phyloP scores from a whole-genome alignment of 2,329 filamentous ascomycete species.

The Dothideomycetes sp. region DNA sequence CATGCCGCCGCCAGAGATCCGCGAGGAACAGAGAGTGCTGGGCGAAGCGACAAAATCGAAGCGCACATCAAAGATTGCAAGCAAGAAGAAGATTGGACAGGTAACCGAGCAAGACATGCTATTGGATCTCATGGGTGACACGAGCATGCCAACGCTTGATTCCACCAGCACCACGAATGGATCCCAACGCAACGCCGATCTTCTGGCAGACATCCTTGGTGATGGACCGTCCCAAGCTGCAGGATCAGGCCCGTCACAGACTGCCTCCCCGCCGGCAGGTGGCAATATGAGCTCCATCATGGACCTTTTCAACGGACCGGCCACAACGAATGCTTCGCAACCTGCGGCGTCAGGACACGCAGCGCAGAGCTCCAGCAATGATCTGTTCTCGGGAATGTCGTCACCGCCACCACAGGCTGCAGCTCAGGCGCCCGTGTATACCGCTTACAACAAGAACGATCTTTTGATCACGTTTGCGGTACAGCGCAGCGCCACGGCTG shows the following conservation, averaged over 20 bases:
- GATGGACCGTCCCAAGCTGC: constrained; percentile 42
- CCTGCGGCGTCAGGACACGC: constrained; percentile 27
- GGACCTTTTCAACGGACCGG: constrained; percentile 63
- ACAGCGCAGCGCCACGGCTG: constrained; percentile 68
- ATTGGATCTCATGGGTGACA: constrained; percentile 73
- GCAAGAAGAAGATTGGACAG: constrained; percentile 66
- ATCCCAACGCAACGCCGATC: constrained; percentile 64
- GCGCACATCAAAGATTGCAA: constrained; percentile 43
- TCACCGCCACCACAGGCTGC: constrained; percentile 34
- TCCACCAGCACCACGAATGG: constrained; percentile 45
- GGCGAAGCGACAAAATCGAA: constrained; percentile 56
- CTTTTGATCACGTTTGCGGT: constrained; percentile 71
- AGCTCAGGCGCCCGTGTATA: constrained; percentile 39
- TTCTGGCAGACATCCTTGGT: constrained; percentile 85
- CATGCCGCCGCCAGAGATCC: constrained; percentile 95
- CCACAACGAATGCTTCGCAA: constrained; percentile 29
- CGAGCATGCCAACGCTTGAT: constrained; percentile 49
- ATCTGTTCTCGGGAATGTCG: constrained; percentile 35
- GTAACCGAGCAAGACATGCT: constrained; percentile 85
- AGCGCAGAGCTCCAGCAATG: constrained; percentile 23
- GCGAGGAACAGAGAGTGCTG: constrained; percentile 84
- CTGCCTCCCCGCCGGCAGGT: constrained; percentile 14
- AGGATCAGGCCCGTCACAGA: constrained; percentile 34
- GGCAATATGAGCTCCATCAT: constrained; percentile 57
- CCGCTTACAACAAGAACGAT: constrained; percentile 79